phyloP scores from a whole-genome alignment of 108 stramenopile species.

The Hondaea fermentalgiana region DNA sequence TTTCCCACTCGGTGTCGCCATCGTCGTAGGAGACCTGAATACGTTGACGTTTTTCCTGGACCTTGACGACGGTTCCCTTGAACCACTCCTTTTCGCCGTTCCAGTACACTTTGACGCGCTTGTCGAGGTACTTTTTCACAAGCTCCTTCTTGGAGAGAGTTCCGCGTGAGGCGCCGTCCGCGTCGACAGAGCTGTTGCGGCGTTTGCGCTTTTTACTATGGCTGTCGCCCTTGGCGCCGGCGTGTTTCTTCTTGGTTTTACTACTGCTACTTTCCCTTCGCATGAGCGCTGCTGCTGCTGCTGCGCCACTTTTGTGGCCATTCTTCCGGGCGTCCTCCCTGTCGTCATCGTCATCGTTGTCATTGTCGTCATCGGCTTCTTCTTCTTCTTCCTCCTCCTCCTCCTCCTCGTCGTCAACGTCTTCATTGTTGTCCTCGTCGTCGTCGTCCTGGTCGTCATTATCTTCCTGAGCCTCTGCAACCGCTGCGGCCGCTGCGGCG shows the following conservation, averaged over 20 bases:
- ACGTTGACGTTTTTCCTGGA: background rate
- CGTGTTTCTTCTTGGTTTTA: background rate
- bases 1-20: background rate
- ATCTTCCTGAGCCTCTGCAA: no score
- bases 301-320: no score
- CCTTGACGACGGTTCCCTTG: background rate
- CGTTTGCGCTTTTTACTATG: background rate
- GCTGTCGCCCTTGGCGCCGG: background rate
- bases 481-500: no score
- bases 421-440: no score
- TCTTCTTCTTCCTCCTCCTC: no score
- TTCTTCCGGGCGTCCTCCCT: no score
- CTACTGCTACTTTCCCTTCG: no score
- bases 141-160: background rate
- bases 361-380: no score
- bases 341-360: no score
- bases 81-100: slow-evolving; percentile 1
- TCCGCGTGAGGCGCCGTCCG: background rate
- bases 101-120: slow-evolving; percentile 6
- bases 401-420: no score
- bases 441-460: no score
- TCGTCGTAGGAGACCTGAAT: background rate
- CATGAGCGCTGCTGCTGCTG: no score
- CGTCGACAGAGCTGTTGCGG: background rate
- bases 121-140: background rate